Evolutionary conservation across 306 rosid species (phyloP).

Genomic region (Sphenostylis stenocarpa): DNA sequence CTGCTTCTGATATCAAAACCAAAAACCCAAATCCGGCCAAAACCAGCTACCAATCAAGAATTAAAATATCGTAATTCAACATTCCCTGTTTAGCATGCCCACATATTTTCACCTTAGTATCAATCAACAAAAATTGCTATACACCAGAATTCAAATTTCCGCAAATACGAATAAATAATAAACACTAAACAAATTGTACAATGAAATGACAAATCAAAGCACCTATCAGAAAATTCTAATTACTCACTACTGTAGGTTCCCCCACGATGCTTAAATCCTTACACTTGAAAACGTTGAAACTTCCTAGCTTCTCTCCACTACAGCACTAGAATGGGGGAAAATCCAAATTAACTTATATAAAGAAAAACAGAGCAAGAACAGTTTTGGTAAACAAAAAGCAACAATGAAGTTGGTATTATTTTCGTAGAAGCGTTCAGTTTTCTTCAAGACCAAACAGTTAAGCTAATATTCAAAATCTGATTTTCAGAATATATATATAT

Average conservation of each 20-base stretch:
- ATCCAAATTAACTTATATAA: neutral
- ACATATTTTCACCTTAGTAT: conserved; percentile 13
- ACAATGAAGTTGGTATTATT: neutral
- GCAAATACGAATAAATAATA: neutral
- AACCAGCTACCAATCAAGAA: conserved; percentile 58
- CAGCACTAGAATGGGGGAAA: neutral
- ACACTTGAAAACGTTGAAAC: neutral
- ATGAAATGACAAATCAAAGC: neutral
- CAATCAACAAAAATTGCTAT: neutral
- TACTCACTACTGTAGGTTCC: neutral
- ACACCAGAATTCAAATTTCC: conserved; percentile 18
- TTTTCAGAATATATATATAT: too few relatives aligned
- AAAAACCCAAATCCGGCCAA: conserved; percentile 34
- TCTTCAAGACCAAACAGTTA: neutral
- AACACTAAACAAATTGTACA: neutral
- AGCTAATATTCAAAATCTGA: neutral
- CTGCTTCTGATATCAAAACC: conserved; percentile 20
- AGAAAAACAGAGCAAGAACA: neutral
- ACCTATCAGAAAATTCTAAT: conserved; percentile 12
- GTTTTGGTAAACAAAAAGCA: neutral
- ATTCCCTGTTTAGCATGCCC: conserved; percentile 42
- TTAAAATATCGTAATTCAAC: conserved; percentile 61
- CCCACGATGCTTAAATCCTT: neutral
- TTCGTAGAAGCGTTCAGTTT: neutral
- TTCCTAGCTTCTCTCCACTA: neutral